Evolutionary conservation across 192 early-diverging fungal species (phyloP), one percentile per base, ranked within the genome.

Genomic region (Backusella tarrabulga): DNA sequence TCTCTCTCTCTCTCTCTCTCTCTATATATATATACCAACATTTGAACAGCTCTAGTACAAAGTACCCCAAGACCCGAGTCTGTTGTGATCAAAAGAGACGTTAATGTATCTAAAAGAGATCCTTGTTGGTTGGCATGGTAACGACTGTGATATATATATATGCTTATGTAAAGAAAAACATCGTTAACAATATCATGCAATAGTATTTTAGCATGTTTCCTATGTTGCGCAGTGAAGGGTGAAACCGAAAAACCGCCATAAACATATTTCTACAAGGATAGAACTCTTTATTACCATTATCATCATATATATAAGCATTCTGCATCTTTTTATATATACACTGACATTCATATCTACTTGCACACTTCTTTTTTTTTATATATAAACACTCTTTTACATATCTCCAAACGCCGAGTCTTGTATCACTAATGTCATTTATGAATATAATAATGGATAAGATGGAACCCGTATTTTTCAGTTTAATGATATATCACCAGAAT

Each of bases 51-150:
- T 29, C 12, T 63, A 63, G 21, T 29, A 3, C 56, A 63, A 63
- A 63, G 56, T 12, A 63, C 56, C 9, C 56, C 56, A 63, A 63
- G 56, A 32, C 56, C 56, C 56, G 56, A 63, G 56, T 63, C 56
- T 63, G 56, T 63, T 63, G 56, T 63, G 56, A 63, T 63, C 56
- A 63, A 63, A 63, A 63, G 56, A 63, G 56, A 63, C 3, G 1
- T 63, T 11, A 63, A 63, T 63, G 56, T 63, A 63, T 63, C 56
- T 12, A 63, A 63, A 29, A 26, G 56, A 4, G 56, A 63, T 63
- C 56, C 56, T 29, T 63, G 56, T 26, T 63, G 56, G 56, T 63
- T 63, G 23, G 56, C 56, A 63, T 63, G 56, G 56, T 63, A 63
- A 63, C 56, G 4, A n/a, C 4, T 14, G 14, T 44, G 19, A 21